Conservation (phyloP, 179 eudicot genomes). For the Heliamphora pulchella region DNA sequence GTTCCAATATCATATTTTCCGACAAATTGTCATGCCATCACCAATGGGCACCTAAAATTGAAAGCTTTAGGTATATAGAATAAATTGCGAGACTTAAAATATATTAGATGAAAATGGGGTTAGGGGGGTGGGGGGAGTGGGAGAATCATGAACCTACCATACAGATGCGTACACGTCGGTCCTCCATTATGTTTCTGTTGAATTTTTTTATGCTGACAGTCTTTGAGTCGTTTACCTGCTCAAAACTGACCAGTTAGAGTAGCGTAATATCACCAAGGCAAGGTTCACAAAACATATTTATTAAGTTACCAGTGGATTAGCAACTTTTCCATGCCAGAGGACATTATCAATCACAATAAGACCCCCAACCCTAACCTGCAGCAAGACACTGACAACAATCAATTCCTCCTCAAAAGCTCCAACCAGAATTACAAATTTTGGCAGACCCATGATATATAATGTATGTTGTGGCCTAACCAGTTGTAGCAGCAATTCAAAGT, state of each 20-base stretch:
- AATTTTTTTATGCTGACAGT: conserved; percentile 67
- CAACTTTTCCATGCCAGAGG: conserved; percentile 93
- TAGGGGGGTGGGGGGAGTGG: too few species aligned
- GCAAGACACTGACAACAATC: conserved; percentile 14
- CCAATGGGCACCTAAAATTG: conserved; percentile 72
- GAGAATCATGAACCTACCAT: conserved; percentile 44
- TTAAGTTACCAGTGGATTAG: conserved; percentile 55
- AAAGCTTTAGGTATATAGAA: neutral
- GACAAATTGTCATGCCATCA: conserved; percentile 96
- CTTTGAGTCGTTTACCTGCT: conserved; percentile 57
- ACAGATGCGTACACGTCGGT: conserved; percentile 71
- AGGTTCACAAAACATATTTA: conserved; percentile 7
- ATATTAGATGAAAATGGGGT: neutral
- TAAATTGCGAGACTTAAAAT: neutral
- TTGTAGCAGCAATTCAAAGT: conserved; percentile 74
- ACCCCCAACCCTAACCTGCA: conserved; percentile 83
- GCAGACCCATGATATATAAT: too few species aligned
- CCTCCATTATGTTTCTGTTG: conserved; percentile 54
- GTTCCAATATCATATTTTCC: conserved; percentile 41
- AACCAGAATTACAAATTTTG: neutral
- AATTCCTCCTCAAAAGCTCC: neutral
- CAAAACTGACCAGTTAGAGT: conserved; percentile 14
- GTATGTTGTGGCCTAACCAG: conserved; percentile 38
- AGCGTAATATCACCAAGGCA: neutral
- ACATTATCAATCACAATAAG: conserved; percentile 86